phyloP scores from a whole-genome alignment of 768 basidiomycete genomes.

The Naganishia kalamii region DNA sequence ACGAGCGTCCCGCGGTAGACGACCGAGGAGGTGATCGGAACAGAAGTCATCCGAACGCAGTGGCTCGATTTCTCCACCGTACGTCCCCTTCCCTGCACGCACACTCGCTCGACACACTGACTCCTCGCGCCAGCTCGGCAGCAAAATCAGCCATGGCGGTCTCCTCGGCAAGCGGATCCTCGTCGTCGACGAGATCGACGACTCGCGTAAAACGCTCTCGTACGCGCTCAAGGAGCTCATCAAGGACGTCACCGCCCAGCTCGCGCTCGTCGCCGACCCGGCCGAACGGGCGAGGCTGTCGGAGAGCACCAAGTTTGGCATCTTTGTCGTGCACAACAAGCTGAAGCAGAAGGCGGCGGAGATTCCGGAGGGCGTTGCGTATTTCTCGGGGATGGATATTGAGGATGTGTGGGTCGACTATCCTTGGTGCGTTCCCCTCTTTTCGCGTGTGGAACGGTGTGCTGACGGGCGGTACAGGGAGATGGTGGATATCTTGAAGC shows the following conservation, averaged over 20 bases:
- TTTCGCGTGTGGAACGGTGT: not conserved
- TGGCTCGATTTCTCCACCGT: conserved; percentile 59
- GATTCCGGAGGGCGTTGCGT: conserved; percentile 62
- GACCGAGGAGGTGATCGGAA: conserved; percentile 42
- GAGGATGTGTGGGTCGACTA: conserved; percentile 49
- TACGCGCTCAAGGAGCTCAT: conserved; percentile 78
- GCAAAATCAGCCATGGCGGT: conserved; percentile 34
- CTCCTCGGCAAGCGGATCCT: conserved; percentile 74
- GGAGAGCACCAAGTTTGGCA: conserved; percentile 70
- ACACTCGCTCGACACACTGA: conserved; percentile 50
- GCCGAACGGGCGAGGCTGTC: conserved; percentile 70
- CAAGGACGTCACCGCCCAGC: conserved; percentile 63
- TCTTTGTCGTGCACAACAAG: conserved; percentile 67
- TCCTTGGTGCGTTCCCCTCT: conserved; percentile 39
- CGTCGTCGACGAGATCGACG: conserved; percentile 59
- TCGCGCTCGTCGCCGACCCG: conserved; percentile 55
- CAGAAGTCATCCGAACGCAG: conserved; percentile 85
- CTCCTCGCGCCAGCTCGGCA: conserved; percentile 52
- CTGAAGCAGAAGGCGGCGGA: conserved; percentile 73
- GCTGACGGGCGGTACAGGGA: conserved; percentile 7
- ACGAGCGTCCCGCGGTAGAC: not conserved
- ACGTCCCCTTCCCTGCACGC: not conserved
- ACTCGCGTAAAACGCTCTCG: conserved; percentile 68
- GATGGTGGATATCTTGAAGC: conserved; percentile 26
- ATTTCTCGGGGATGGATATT: conserved; percentile 71